Percentiles rank a stretch among this genome's conserved stretches.
phyloP scores from a whole-genome alignment of 805 yeast species.

The Sugiyamaella mastotermitis region DNA sequence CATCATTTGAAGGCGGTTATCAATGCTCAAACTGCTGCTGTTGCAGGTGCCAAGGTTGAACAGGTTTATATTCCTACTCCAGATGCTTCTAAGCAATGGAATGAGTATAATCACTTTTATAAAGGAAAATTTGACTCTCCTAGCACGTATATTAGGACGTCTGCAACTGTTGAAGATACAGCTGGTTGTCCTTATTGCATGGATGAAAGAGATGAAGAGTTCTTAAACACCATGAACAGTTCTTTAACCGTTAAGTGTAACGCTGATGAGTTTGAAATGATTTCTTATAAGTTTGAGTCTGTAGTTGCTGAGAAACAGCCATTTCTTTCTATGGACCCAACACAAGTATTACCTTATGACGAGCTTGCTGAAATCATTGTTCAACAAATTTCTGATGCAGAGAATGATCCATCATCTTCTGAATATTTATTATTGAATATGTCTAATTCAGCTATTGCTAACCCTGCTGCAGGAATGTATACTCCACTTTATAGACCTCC shows the following conservation, averaged over 20 bases:
- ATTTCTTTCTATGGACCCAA: constrained; percentile 77
- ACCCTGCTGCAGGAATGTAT: constrained; percentile 30
- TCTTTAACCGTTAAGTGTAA: constrained; percentile 36
- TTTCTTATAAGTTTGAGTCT: constrained; percentile 68
- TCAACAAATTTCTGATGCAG: constrained; percentile 37
- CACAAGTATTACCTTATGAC: constrained; percentile 60
- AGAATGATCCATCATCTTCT: constrained; percentile 46
- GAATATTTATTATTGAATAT: constrained; percentile 23
- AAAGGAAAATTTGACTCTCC: constrained; percentile 64
- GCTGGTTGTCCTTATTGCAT: constrained; percentile 78
- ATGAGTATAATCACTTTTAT: constrained; percentile 68
- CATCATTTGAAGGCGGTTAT: constrained; percentile 91
- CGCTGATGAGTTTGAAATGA: constrained; percentile 80
- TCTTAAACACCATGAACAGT: constrained; percentile 40
- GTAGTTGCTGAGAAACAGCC: constrained; percentile 81
- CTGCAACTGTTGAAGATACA: constrained; percentile 95
- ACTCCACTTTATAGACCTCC: constrained; percentile 21
- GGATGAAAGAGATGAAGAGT: constrained; percentile 84
- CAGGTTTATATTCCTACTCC: constrained; percentile 92
- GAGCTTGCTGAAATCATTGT: constrained; percentile 53
- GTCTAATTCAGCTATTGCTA: constrained; percentile 5
- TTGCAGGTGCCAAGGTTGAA: constrained; percentile 41
- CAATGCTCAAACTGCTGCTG: constrained; percentile 64
- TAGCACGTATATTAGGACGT: constrained; percentile 73
- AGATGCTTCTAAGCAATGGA: constrained; percentile 81